A percentile compares a stretch with the other conserved stretches of the same genome.
These are phyloP conservation scores for Lycium barbarum DNA, from an alignment of 257 asterid genomes.

Conservation along the genomic window DNA sequence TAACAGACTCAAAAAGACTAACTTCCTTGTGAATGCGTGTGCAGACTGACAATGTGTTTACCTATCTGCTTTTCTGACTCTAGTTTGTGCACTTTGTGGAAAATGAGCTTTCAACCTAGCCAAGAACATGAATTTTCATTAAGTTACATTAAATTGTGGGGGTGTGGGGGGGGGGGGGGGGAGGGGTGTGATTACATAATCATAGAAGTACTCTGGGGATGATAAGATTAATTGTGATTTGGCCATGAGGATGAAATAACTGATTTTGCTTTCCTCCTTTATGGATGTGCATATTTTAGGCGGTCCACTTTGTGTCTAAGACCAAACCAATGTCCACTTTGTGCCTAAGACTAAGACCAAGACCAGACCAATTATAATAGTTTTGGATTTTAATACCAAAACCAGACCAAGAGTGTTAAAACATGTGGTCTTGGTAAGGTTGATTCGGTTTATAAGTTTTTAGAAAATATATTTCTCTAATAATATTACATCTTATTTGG, in stretches of 20 bases:
- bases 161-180: not conserved
- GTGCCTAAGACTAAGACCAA: not conserved
- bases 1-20: conserved; percentile 4
- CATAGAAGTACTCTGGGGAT: not conserved
- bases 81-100: conserved; percentile 17
- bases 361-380: not conserved
- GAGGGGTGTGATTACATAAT: not conserved
- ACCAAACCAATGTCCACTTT: not conserved
- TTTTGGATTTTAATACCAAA: not conserved
- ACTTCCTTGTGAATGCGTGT: not conserved
- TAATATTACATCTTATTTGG: not conserved
- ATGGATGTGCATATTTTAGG: not conserved
- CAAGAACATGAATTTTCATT: conserved; percentile 3
- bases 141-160: not conserved
- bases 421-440: not conserved
- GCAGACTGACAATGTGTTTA: not conserved
- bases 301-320: not conserved
- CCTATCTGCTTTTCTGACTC: not conserved
- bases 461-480: not conserved
- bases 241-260: not conserved
- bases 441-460: not conserved
- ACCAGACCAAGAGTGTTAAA: not conserved
- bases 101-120: not conserved
- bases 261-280: not conserved
- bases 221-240: not conserved